Base-by-base conservation (phyloP, 169 alveolate species). In the Eimeria sp. region DNA sequence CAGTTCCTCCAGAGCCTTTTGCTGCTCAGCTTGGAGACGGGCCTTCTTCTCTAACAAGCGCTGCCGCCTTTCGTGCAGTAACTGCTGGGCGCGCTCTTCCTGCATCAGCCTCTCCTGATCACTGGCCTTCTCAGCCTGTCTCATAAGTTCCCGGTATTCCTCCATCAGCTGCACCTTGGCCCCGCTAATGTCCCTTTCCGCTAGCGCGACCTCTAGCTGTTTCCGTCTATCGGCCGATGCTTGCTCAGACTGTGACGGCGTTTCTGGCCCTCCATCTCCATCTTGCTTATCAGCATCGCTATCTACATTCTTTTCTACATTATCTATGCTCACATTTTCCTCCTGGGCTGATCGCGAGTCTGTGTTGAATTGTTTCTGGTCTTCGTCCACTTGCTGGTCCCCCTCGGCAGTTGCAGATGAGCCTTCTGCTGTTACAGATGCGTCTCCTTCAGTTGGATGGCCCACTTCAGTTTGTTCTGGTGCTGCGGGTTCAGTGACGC, bases 41-140 rank as follows among this genome's bases (percentile, higher is more conserved):
- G 82, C 83, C 76, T 87, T 87, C 37, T 87, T 62, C 49, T 87
- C 94, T 2, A 87, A 66, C 40, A 87, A 64, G 40, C 94, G 94
- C 83, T 62, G 82, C 9, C 94, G 94, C 52, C 94, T 87, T 13
- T 87, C 83, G 10, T 87, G 85, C 30, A 87, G 64, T 27, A 87
- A 40, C 52, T 87, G 94, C 83, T 66, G 82, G 33, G 94, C 76
- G 30, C 94, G 94, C 68, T 87, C 85, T 23, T 87, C 83, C 82
- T 87, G 94, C 43, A 87, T 37, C 9, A 66, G 80, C 23, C 83
- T 62, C 37, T 87, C 94, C 33, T 76, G 71, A 27, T 62, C 83
- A 46, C 37, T 64, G 72, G 18, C 71, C 30, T 46, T 40, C 37
- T 87, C 94, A 10, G 94, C 94, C 56, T 64, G 82, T 37, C 83